A percentile compares a stretch with the other conserved stretches of the same genome.
These are phyloP conservation scores for Biscogniauxia sp. DNA, from an alignment of 2,329 filamentous ascomycete genomes.

Conservation along the genomic window DNA sequence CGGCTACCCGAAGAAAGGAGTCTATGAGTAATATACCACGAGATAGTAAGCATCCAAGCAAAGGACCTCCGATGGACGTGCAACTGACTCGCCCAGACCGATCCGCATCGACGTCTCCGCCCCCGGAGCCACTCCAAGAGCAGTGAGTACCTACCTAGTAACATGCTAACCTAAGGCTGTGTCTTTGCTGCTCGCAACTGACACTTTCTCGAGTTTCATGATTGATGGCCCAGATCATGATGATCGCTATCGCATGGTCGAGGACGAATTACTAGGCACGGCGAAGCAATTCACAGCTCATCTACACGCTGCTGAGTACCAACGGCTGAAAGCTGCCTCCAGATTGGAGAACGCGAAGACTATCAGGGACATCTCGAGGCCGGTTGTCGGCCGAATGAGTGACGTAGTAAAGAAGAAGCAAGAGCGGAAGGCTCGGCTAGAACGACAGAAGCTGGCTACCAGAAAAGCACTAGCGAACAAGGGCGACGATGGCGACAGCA, in stretches of 20 bases:
- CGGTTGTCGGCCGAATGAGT: conserved; percentile 44
- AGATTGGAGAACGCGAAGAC: conserved; percentile 52
- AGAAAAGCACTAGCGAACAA: conserved; percentile 25
- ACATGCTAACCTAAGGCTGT: background rate
- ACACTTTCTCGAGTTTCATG: conserved; percentile 54
- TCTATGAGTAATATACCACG: conserved; percentile 9
- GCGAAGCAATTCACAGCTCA: conserved; percentile 71
- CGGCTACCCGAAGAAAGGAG: conserved; percentile 1
- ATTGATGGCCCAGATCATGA: conserved; percentile 62
- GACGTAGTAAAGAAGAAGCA: conserved; percentile 35
- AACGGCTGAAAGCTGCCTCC: conserved; percentile 59
- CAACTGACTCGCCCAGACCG: conserved; percentile 22
- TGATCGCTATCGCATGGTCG: conserved; percentile 77
- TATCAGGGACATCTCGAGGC: conserved; percentile 51
- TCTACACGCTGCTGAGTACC: conserved; percentile 75
- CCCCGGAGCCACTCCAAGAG: conserved; percentile 47
- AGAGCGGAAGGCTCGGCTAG: conserved; percentile 34
- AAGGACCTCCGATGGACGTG: background rate
- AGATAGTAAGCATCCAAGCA: conserved; percentile 10
- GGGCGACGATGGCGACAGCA: conserved; percentile 10
- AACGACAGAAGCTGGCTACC: conserved; percentile 35
- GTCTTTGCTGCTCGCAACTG: conserved; percentile 5
- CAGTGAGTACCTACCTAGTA: conserved; percentile 33
- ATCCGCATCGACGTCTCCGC: conserved; percentile 51
- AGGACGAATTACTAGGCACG: conserved; percentile 70